Percentiles rank a stretch among this genome's conserved stretches.
Evolutionary conservation across 1,284 basidiomycete species (phyloP).

Genomic region (Sparassis latifolia): DNA sequence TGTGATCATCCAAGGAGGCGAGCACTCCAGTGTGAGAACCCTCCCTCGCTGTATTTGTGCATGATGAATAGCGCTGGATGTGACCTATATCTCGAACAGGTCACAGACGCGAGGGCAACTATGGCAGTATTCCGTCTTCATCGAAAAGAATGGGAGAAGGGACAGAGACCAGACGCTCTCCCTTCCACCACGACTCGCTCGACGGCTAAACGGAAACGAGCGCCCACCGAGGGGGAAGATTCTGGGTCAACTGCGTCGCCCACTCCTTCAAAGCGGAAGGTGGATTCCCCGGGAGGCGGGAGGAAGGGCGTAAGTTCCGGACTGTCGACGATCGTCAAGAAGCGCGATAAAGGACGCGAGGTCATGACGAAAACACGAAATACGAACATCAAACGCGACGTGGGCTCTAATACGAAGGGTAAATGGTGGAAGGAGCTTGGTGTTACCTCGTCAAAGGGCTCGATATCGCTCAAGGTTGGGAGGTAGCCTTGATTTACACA

Average conservation of each 20-base stretch:
- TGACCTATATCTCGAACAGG: constrained; percentile 36
- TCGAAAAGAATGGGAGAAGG: constrained; percentile 79
- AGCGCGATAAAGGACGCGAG: constrained; percentile 3
- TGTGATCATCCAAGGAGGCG: constrained; percentile 80
- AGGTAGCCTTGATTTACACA: neutral
- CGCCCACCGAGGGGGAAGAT: constrained; percentile 19
- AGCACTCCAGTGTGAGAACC: constrained; percentile 75
- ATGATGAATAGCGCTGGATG: neutral
- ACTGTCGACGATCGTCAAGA: constrained; percentile 53
- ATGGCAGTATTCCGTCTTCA: constrained; percentile 94
- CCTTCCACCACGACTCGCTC: neutral
- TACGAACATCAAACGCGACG: neutral
- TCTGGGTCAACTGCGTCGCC: neutral
- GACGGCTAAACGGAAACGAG: constrained; percentile 17
- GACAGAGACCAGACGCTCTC: constrained; percentile 18
- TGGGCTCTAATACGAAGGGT: constrained; percentile 1
- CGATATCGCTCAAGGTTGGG: constrained; percentile 3
- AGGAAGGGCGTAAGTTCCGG: constrained; percentile 69
- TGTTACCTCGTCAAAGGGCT: constrained; percentile 15
- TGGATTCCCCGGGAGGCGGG: constrained; percentile 45
- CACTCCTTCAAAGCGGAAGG: constrained; percentile 1
- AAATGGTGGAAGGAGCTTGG: constrained; percentile 45
- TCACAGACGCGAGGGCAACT: constrained; percentile 90
- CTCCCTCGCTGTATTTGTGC: neutral
- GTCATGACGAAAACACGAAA: neutral